Evolutionary conservation across 805 yeast species (phyloP).

Genomic region (Candida chauliodis): DNA sequence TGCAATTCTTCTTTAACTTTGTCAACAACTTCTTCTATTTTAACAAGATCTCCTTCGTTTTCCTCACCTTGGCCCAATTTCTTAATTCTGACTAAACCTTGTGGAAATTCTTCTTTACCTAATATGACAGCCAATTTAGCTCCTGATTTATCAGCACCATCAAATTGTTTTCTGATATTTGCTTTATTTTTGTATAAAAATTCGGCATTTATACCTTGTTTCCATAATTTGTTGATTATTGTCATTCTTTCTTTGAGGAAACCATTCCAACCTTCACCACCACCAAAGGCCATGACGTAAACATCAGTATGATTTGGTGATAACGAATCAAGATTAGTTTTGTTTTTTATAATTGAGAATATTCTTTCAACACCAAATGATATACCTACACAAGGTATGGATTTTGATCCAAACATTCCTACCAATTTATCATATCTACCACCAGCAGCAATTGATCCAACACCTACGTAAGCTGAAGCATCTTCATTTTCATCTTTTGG

Average conservation of each 20-base stretch:
- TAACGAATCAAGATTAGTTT: conserved; percentile 60
- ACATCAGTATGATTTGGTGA: conserved; percentile 90
- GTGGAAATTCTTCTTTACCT: conserved; percentile 89
- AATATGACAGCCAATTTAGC: conserved; percentile 87
- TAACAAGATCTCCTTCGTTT: conserved; percentile 75
- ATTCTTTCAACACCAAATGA: conserved; percentile 97
- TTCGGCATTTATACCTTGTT: conserved; percentile 84
- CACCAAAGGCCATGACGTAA: conserved; percentile 96
- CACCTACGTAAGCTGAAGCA: conserved; percentile 95
- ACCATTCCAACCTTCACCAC: conserved; percentile 95
- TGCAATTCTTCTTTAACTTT: conserved; percentile 41
- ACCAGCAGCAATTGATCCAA: conserved; percentile 98
- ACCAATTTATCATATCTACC: conserved; percentile 96
- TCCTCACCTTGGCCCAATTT: conserved; percentile 85
- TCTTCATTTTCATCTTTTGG: conserved; percentile 66
- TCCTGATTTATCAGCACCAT: conserved; percentile 94
- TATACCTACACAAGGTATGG: conserved; percentile 95
- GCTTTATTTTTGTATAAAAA: conserved; percentile 90
- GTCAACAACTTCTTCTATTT: conserved; percentile 54
- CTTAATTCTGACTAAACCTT: conserved; percentile 82
- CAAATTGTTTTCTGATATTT: conserved; percentile 93
- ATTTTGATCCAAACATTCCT: conserved; percentile 92
- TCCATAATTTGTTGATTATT: conserved; percentile 81
- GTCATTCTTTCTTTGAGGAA: conserved; percentile 89
- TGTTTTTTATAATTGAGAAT: conserved; percentile 81